These are phyloP conservation scores for Ocimum tenuiflorum DNA, from an alignment of 257 asterid species.

Conservation along the genomic window DNA sequence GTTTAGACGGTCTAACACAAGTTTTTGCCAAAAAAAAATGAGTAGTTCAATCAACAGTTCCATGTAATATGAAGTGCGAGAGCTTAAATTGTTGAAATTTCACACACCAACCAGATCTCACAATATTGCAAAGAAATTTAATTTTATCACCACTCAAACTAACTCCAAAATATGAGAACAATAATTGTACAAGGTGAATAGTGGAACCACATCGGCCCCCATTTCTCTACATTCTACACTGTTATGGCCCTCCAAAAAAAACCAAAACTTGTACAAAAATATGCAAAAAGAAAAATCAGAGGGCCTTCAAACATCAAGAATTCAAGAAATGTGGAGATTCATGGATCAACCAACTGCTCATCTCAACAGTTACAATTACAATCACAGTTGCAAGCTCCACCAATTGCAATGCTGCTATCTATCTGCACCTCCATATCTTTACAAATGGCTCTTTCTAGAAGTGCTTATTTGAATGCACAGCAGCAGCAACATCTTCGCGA, in stretches of 20 bases:
- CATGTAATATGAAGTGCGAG: no score
- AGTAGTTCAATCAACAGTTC: no score
- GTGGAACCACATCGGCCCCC: slow-evolving; percentile 11
- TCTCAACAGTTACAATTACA: slow-evolving; percentile 43
- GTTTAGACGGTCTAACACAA: no score
- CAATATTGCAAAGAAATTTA: neutral
- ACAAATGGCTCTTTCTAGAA: slow-evolving; percentile 20
- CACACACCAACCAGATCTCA: no score
- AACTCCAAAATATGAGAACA: slow-evolving; percentile 13
- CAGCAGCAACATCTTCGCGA: neutral
- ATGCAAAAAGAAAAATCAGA: slow-evolving; percentile 18
- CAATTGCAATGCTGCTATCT: neutral
- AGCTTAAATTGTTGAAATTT: no score
- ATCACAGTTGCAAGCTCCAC: slow-evolving; percentile 40
- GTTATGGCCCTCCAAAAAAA: neutral
- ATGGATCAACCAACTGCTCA: slow-evolving; percentile 33
- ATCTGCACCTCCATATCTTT: slow-evolving; percentile 23
- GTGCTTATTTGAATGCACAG: slow-evolving; percentile 20
- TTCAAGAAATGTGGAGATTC: slow-evolving; percentile 16
- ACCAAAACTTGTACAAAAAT: slow-evolving; percentile 28
- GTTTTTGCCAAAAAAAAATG: no score
- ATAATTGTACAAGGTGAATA: slow-evolving; percentile 26
- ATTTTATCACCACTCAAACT: neutral
- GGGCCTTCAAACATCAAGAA: slow-evolving; percentile 14
- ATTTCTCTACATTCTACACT: slow-evolving; percentile 20